Evolutionary conservation across 2,329 filamentous ascomycete genomes (phyloP).

Genomic region (Zasmidium angulare): DNA sequence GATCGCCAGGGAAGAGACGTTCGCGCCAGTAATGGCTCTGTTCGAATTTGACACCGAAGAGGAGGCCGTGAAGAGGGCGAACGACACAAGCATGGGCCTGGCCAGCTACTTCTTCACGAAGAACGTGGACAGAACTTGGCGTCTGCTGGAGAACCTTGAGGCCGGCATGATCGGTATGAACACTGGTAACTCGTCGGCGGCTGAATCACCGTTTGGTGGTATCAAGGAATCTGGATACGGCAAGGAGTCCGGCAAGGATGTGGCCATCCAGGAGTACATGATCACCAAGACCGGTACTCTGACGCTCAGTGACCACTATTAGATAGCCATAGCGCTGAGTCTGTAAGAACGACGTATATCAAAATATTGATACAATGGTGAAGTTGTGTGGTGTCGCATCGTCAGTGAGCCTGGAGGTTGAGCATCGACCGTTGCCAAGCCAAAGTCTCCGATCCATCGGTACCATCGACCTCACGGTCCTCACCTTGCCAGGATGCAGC

Average conservation of each 20-base stretch:
- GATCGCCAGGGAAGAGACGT: constrained; percentile 60
- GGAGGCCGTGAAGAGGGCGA: constrained; percentile 60
- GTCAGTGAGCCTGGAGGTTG: too few species aligned
- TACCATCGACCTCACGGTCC: too few species aligned
- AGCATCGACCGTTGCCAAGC: too few species aligned
- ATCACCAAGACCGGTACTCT: constrained; percentile 66
- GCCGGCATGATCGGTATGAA: constrained; percentile 67
- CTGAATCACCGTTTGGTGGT: constrained; percentile 66
- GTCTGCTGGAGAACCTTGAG: constrained; percentile 66
- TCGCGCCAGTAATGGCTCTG: constrained; percentile 64
- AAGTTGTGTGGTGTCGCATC: neutral
- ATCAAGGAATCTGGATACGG: constrained; percentile 69
- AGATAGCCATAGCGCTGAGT: constrained; percentile 4
- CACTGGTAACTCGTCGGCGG: constrained; percentile 61
- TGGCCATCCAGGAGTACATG: constrained; percentile 61
- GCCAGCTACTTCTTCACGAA: constrained; percentile 70
- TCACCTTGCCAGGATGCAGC: too few species aligned
- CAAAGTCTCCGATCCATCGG: too few species aligned
- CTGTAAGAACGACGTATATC: neutral
- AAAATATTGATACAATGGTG: neutral
- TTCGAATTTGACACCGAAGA: constrained; percentile 67
- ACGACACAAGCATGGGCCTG: constrained; percentile 63
- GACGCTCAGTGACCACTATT: constrained; percentile 59
- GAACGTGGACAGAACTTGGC: constrained; percentile 64
- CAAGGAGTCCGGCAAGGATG: constrained; percentile 66